Percentiles rank a stretch among this genome's conserved stretches.
Evolutionary conservation across 1,139 yeast genomes (phyloP).

Genomic region (Yamadazyma membranifaciens): DNA sequence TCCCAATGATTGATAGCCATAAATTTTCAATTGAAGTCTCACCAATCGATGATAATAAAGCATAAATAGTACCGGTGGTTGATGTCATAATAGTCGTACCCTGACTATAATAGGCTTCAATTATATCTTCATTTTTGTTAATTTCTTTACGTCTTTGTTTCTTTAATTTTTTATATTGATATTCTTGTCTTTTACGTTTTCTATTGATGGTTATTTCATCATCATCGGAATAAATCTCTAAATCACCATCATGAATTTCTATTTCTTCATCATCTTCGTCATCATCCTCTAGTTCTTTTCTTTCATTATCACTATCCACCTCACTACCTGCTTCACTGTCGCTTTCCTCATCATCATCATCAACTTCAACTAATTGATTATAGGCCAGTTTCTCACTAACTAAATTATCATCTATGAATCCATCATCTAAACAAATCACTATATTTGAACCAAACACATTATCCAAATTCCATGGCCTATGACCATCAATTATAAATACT

Average conservation of each 20-base stretch:
- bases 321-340: slow-evolving; percentile 27
- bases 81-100: slow-evolving; percentile 82
- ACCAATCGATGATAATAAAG: slow-evolving; percentile 73
- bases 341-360: slow-evolving; percentile 25
- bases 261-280: slow-evolving; percentile 21
- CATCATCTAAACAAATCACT: slow-evolving; percentile 87
- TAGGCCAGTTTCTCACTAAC: slow-evolving; percentile 56
- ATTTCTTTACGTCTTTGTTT: slow-evolving; percentile 27
- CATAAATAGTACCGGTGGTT: slow-evolving; percentile 74
- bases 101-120: slow-evolving; percentile 74
- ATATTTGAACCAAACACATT: slow-evolving; percentile 84
- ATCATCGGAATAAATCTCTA: slow-evolving; percentile 27
- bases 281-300: slow-evolving; percentile 19
- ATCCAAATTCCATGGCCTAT: slow-evolving; percentile 94
- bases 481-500: slow-evolving; percentile 85
- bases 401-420: slow-evolving; percentile 60
- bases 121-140: slow-evolving; percentile 55
- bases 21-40: slow-evolving; percentile 56
- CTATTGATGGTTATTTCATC: slow-evolving; percentile 31
- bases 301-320: slow-evolving; percentile 22
- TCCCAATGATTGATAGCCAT: slow-evolving; percentile 90
- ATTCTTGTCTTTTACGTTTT: slow-evolving; percentile 33
- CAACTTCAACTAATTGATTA: slow-evolving; percentile 37
- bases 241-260: slow-evolving; percentile 18
- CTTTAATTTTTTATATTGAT: slow-evolving; percentile 25